phyloP scores from a whole-genome alignment of 2,329 filamentous ascomycete species.

The Trichoderma sp. region DNA sequence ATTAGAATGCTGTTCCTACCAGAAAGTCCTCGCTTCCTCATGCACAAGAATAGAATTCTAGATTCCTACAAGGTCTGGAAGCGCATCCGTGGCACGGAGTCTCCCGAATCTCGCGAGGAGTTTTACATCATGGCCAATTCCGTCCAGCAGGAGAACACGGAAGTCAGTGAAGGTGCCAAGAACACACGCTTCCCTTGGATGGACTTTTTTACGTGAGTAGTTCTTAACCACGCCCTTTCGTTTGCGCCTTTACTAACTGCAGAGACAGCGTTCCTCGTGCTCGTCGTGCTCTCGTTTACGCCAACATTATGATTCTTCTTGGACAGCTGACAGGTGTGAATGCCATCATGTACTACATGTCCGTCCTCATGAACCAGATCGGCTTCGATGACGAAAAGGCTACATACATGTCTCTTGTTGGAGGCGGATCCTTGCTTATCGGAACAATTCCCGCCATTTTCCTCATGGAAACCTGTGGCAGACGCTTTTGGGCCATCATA shows the following conservation, averaged over 20 bases:
- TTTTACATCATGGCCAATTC: slow-evolving; percentile 70
- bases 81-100: slow-evolving; percentile 62
- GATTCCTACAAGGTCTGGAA: slow-evolving; percentile 65
- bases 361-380: slow-evolving; percentile 63
- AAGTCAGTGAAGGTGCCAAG: slow-evolving; percentile 48
- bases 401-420: slow-evolving; percentile 74
- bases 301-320: slow-evolving; percentile 67
- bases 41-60: slow-evolving; percentile 58
- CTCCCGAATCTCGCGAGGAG: slow-evolving; percentile 60
- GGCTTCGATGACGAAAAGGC: slow-evolving; percentile 61
- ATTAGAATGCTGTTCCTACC: slow-evolving; percentile 69
- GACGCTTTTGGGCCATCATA: slow-evolving; percentile 70
- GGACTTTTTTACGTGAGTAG: slow-evolving; percentile 63
- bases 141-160: slow-evolving; percentile 55
- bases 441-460: slow-evolving; percentile 67
- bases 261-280: slow-evolving; percentile 54
- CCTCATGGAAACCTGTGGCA: slow-evolving; percentile 70
- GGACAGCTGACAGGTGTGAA: slow-evolving; percentile 72
- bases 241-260: neutral
- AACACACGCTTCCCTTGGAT: slow-evolving; percentile 65
- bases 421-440: slow-evolving; percentile 64
- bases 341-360: slow-evolving; percentile 72
- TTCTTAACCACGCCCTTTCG: fast-evolving
- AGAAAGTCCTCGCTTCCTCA: slow-evolving; percentile 65
- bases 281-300: slow-evolving; percentile 64